A percentile compares a stretch with the other conserved stretches of the same genome.
Evolutionary conservation across 2,329 filamentous ascomycete genomes (phyloP).

Genomic region (Ramularia collo-cygni): DNA sequence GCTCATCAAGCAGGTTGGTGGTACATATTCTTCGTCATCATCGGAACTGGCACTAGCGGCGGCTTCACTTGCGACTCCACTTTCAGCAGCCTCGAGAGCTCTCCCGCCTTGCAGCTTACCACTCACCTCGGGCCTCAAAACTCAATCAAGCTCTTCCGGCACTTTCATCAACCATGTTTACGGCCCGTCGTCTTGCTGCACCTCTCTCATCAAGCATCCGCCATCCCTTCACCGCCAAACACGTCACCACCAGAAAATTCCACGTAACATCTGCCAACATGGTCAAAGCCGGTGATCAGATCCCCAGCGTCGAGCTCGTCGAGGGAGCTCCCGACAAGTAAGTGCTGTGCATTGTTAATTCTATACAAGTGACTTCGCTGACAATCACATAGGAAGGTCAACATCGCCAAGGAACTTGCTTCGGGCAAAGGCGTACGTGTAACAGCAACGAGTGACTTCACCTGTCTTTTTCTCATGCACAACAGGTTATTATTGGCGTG

Average conservation of each 20-base stretch:
- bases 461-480: no score
- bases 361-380: not conserved
- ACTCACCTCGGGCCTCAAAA: not conserved
- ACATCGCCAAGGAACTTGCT: conserved; percentile 67
- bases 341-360: not conserved
- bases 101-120: not conserved
- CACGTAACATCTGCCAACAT: conserved; percentile 56
- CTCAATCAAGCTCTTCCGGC: conserved; percentile 1
- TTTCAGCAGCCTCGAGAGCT: no score
- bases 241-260: conserved; percentile 41
- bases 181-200: conserved; percentile 21
- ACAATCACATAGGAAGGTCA: conserved; percentile 55
- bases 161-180: conserved; percentile 23
- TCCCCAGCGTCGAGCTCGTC: conserved; percentile 71
- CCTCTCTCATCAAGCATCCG: conserved; percentile 2
- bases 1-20: no score
- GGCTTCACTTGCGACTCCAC: no score
- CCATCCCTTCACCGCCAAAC: conserved; percentile 2
- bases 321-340: conserved; percentile 76
- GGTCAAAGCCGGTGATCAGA: conserved; percentile 70
- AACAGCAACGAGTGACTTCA: no score
- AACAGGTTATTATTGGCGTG: conserved; percentile 66
- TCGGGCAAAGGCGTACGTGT: conserved; percentile 52
- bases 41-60: no score
- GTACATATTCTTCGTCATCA: no score